Evolutionary conservation across 306 rosid species (phyloP).

Genomic region (Fagus crenata): DNA sequence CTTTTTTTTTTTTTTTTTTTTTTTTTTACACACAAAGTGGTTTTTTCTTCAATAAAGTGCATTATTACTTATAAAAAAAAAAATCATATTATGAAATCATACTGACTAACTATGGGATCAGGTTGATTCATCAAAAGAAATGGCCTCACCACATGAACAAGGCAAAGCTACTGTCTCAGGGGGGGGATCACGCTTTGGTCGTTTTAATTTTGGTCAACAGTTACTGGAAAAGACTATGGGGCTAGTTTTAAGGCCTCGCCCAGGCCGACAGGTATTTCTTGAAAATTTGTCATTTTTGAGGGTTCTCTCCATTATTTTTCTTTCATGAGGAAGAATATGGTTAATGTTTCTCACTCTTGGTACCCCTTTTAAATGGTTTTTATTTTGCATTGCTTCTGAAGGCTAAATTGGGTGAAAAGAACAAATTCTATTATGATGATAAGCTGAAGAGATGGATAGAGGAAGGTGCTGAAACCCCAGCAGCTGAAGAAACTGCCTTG

Average conservation of each 20-base stretch:
- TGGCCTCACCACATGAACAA: constrained; percentile 48
- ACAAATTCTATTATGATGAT: constrained; percentile 88
- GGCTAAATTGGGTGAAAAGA: constrained; percentile 89
- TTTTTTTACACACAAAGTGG: too few species aligned
- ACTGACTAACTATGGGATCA: constrained; percentile 27
- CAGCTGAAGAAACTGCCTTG: constrained; percentile 70
- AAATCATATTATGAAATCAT: constrained; percentile 1
- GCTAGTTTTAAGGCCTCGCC: constrained; percentile 69
- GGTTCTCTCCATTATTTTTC: constrained; percentile 1
- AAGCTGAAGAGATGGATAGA: constrained; percentile 92
- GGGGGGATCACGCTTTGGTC: constrained; percentile 68
- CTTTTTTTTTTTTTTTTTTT: too few species aligned
- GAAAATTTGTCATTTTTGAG: constrained; percentile 7
- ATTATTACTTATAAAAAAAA: too few species aligned
- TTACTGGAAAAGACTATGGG: constrained; percentile 78
- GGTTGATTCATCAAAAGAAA: constrained; percentile 54
- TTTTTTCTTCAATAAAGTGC: too few species aligned
- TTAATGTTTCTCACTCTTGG: constrained; percentile 19
- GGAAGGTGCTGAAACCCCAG: constrained; percentile 72
- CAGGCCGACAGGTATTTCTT: constrained; percentile 63
- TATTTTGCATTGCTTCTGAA: constrained; percentile 37
- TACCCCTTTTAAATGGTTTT: constrained; percentile 26
- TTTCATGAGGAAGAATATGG: background rate
- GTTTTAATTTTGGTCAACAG: constrained; percentile 78
- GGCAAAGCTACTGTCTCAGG: constrained; percentile 53